phyloP scores from a whole-genome alignment of 108 stramenopile species.

The Skeletonema potamos region DNA sequence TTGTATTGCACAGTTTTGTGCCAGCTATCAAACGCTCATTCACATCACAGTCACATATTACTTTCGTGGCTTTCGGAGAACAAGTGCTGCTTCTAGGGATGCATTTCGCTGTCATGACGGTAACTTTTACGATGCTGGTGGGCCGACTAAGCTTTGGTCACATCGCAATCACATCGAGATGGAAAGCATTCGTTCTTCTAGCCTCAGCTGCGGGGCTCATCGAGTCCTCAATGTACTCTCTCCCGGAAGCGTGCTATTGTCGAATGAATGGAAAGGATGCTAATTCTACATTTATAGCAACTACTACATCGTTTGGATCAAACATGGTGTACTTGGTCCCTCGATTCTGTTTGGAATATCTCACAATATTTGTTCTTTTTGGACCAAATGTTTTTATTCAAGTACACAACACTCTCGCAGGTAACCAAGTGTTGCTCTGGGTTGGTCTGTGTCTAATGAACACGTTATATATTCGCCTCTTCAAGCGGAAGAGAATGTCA shows the following conservation, averaged over 20 bases:
- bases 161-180: not conserved
- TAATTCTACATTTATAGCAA: not conserved
- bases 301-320: not conserved
- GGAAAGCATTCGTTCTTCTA: conserved; percentile 6
- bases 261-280: not conserved
- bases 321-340: conserved; percentile 12
- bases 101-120: conserved; percentile 11
- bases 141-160: not conserved
- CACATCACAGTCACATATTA: conserved; percentile 9
- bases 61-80: not conserved
- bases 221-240: conserved; percentile 10
- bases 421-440: conserved; percentile 5
- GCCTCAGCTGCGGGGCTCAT: conserved; percentile 10
- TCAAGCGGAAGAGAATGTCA: not conserved
- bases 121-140: not conserved
- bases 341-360: conserved; percentile 28
- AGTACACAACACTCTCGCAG: not conserved
- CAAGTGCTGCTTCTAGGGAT: not conserved
- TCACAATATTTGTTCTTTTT: conserved; percentile 13
- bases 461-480: not conserved
- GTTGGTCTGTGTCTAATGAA: not conserved
- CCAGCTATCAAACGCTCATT: conserved; percentile 7
- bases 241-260: conserved; percentile 3
- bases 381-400: conserved; percentile 17
- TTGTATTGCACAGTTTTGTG: not conserved